Percentiles rank a stretch among this genome's conserved stretches.
These are phyloP conservation scores for Cocos nucifera DNA, from an alignment of 176 grass and related monocot species.

Conservation along the genomic window DNA sequence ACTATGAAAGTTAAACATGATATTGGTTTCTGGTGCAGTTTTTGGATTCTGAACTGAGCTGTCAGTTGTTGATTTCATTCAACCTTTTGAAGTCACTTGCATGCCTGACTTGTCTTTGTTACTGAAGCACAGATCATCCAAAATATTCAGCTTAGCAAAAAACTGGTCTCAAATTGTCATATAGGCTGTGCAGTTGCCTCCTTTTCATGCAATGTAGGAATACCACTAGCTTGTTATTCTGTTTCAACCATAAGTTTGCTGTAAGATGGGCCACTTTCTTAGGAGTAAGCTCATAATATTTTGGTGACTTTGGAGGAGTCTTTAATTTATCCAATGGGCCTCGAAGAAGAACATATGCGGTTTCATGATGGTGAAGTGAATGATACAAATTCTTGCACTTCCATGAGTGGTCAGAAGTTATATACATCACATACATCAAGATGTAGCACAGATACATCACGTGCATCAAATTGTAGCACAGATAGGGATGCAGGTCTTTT, in stretches of 20 bases:
- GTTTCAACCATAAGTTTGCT: too few species aligned
- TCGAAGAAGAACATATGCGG: constrained; percentile 36
- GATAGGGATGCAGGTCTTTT: constrained; percentile 44
- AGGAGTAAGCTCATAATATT: too few species aligned
- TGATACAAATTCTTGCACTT: constrained; percentile 22
- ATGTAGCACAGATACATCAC: constrained; percentile 46
- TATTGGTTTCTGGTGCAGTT: not conserved
- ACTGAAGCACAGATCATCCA: too few species aligned
- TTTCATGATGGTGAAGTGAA: not conserved
- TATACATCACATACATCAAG: constrained; percentile 30
- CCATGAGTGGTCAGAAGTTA: constrained; percentile 14
- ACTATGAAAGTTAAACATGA: not conserved
- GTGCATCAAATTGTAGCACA: constrained; percentile 47
- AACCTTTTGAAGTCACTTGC: not conserved
- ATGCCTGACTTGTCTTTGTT: too few species aligned
- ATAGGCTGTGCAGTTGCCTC: not conserved
- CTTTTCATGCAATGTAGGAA: constrained; percentile 8
- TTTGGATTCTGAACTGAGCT: not conserved
- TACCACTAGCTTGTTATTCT: not conserved
- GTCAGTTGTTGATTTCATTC: not conserved
- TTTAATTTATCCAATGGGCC: constrained; percentile 21
- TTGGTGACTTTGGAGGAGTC: not conserved
- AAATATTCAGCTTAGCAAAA: too few species aligned
- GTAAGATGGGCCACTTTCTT: too few species aligned
- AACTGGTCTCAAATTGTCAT: too few species aligned